Percentiles rank a stretch among this genome's conserved stretches.
Conservation (phyloP, 768 basidiomycete genomes). For the Termitomyces sp. region DNA sequence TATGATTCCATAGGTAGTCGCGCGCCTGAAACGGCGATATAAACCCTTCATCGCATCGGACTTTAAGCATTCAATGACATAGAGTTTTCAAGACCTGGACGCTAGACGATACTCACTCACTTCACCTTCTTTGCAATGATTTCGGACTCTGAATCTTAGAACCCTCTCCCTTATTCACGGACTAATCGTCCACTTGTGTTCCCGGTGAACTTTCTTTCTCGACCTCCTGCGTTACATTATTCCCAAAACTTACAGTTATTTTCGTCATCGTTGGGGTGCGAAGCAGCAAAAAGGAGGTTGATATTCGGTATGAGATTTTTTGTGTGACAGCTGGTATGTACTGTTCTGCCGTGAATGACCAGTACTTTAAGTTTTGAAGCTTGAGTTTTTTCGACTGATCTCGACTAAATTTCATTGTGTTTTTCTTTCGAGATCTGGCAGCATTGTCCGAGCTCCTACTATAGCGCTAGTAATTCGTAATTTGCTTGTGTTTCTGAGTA, state of each 20-base stretch:
- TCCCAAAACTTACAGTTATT: not conserved
- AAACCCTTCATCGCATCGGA: not conserved
- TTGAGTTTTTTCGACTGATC: too few relatives aligned
- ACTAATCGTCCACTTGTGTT: not conserved
- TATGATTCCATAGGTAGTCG: conserved; percentile 22
- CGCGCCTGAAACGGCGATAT: conserved; percentile 14
- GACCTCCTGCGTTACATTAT: not conserved
- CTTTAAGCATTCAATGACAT: not conserved
- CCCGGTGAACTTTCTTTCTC: not conserved
- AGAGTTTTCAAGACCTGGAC: not conserved
- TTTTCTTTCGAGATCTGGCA: too few relatives aligned
- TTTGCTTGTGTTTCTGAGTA: too few relatives aligned
- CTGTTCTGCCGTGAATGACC: too few relatives aligned
- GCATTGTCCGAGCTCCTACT: too few relatives aligned
- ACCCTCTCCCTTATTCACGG: not conserved
- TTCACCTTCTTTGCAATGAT: not conserved
- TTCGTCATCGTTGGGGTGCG: not conserved
- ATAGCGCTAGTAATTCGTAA: too few relatives aligned
- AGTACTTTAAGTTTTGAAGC: too few relatives aligned
- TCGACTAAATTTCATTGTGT: too few relatives aligned
- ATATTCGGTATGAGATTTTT: too few relatives aligned
- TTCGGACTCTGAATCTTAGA: not conserved
- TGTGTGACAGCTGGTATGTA: too few relatives aligned
- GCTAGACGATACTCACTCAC: too few relatives aligned
- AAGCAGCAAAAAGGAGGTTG: too few relatives aligned